phyloP scores from a whole-genome alignment of 2,329 filamentous ascomycete species.

The Claviceps humidiphila region DNA sequence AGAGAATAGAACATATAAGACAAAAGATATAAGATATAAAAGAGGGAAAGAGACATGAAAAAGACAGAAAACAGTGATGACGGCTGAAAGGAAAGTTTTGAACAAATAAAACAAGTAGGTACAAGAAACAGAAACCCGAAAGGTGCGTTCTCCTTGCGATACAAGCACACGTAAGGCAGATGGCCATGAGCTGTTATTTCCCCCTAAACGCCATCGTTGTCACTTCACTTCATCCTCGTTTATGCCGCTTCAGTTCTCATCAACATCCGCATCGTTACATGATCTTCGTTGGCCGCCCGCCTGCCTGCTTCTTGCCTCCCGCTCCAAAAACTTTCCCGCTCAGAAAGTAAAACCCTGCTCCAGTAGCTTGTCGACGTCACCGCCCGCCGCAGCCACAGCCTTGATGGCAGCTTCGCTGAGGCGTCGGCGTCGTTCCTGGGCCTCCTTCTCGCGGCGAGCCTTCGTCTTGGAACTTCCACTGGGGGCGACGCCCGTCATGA shows the following conservation, averaged over 20 bases:
- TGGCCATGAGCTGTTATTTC: background rate
- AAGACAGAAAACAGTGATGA: background rate
- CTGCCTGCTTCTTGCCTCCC: background rate
- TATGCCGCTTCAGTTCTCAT: background rate
- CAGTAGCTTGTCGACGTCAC: conserved; percentile 44
- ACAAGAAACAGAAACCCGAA: background rate
- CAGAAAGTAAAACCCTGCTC: conserved; percentile 36
- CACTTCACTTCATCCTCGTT: background rate
- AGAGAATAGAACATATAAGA: background rate
- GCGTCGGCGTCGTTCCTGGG: conserved; percentile 58
- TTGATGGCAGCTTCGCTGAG: conserved; percentile 55
- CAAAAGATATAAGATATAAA: background rate
- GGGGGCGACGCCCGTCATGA: conserved; percentile 83
- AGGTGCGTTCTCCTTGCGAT: background rate
- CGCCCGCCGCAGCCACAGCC: conserved; percentile 58
- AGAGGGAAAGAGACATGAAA: background rate
- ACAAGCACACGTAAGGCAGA: background rate
- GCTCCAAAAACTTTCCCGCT: background rate
- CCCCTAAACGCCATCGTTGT: background rate
- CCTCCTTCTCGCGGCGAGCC: conserved; percentile 79
- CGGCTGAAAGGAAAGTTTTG: background rate
- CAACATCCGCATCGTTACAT: background rate
- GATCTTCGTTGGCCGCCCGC: background rate
- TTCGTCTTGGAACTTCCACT: conserved; percentile 90
- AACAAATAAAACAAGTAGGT: background rate